Evolutionary conservation across 2,329 filamentous ascomycete species (phyloP).

Genomic region (Arthrobotrys sphaeroides): DNA sequence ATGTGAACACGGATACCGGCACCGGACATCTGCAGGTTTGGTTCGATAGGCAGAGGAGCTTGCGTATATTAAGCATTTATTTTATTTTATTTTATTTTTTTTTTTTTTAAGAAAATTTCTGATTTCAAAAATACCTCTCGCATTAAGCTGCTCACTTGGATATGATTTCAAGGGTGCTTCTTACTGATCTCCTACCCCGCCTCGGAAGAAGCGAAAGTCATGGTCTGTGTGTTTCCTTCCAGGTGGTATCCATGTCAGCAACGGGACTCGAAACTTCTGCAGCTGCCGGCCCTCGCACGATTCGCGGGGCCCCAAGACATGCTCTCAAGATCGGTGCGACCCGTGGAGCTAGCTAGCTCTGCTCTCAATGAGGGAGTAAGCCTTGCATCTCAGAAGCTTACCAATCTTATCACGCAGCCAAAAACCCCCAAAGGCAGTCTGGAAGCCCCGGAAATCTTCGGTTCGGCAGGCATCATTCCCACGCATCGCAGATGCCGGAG

Average conservation of each 20-base stretch:
- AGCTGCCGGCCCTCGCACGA: constrained; percentile 16
- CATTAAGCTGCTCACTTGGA: constrained; percentile 1
- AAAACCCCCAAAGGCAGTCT: not conserved
- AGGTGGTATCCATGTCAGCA: constrained; percentile 11
- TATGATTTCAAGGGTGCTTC: not conserved
- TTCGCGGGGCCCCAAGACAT: constrained; percentile 30
- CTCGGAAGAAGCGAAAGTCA: not conserved
- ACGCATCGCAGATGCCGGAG: not conserved
- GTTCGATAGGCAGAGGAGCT: not conserved
- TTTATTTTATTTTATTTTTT: not conserved
- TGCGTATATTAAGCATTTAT: not conserved
- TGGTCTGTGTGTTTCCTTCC: not conserved
- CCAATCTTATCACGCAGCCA: constrained; percentile 44
- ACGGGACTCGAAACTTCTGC: constrained; percentile 26
- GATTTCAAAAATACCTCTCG: not conserved
- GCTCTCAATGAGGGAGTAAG: not conserved
- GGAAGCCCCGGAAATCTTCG: constrained; percentile 14
- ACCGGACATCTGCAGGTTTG: constrained; percentile 8
- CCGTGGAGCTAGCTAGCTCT: not conserved
- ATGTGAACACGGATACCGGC: not conserved
- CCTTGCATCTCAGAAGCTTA: constrained; percentile 23
- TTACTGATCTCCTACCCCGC: not conserved
- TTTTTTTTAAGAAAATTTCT: not conserved
- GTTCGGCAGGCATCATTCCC: not conserved
- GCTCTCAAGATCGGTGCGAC: constrained; percentile 26